These are phyloP conservation scores for Papiliotrema terrestris DNA, from an alignment of 1,284 basidiomycete genomes.

Conservation along the genomic window DNA sequence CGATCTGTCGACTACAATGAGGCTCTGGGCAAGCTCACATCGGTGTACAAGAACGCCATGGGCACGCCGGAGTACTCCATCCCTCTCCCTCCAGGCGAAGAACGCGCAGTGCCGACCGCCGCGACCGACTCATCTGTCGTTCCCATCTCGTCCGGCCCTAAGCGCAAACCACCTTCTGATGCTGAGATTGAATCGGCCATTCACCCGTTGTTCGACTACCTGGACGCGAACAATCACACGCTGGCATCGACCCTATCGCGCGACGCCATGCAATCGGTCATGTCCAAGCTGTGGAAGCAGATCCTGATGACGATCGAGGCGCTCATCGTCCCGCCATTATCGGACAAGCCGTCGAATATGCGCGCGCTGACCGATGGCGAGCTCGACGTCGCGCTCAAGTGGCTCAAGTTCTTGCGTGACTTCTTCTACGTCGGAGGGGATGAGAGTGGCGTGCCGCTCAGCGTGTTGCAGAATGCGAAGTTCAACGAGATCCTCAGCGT, in stretches of 20 bases:
- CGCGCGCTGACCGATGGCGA: constrained; percentile 88
- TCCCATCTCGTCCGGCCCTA: constrained; percentile 24
- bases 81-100: constrained; percentile 65
- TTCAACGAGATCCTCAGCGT: constrained; percentile 89
- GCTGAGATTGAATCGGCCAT: constrained; percentile 94
- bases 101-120: constrained; percentile 26
- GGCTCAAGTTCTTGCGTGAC: constrained; percentile 92
- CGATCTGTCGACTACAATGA: constrained; percentile 75
- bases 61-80: constrained; percentile 64
- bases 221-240: constrained; percentile 89
- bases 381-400: constrained; percentile 96
- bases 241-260: constrained; percentile 83
- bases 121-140: constrained; percentile 46
- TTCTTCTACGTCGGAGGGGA: constrained; percentile 96
- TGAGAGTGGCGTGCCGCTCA: constrained; percentile 74
- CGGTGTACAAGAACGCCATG: constrained; percentile 64
- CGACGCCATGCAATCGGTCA: constrained; percentile 85
- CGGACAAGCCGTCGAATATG: constrained; percentile 85
- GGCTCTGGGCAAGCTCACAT: constrained; percentile 63
- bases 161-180: constrained; percentile 71
- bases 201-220: constrained; percentile 88
- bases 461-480: constrained; percentile 90
- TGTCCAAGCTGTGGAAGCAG: constrained; percentile 95
- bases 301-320: constrained; percentile 83
- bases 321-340: constrained; percentile 85